Conservation (phyloP, 805 yeast species). For the Schizosaccharomyces lindneri region DNA sequence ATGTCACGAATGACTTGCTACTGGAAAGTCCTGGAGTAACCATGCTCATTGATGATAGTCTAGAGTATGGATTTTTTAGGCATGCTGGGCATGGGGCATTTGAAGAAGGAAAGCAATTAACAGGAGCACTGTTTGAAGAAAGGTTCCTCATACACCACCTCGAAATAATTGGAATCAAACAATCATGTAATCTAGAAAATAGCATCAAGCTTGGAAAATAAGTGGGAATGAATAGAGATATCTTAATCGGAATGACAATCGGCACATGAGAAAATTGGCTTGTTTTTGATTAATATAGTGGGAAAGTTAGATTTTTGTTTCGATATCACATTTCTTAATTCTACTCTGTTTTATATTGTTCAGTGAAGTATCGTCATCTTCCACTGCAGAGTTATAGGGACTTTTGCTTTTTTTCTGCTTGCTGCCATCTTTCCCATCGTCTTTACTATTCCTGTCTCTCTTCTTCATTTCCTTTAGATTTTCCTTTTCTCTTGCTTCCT, state of each 20-base stretch:
- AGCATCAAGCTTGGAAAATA: too few species aligned
- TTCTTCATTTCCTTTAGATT: too few species aligned
- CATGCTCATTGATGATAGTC: background rate
- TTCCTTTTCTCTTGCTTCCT: too few species aligned
- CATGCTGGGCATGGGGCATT: background rate
- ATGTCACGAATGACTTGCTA: background rate
- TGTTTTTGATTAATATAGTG: too few species aligned
- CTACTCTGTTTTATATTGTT: background rate
- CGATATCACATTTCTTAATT: background rate
- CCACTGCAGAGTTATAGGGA: background rate
- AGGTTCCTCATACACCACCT: background rate
- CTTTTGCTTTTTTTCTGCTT: background rate
- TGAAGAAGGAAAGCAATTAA: background rate
- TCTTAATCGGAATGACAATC: too few species aligned
- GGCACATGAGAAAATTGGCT: too few species aligned
- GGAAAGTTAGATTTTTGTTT: too few species aligned
- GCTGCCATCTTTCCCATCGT: background rate
- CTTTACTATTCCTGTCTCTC: too few species aligned
- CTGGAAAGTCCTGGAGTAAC: background rate
- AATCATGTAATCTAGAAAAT: too few species aligned
- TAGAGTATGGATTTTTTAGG: background rate
- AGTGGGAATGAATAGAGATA: too few species aligned
- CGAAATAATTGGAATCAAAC: background rate
- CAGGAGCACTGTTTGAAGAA: background rate
- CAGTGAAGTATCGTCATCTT: background rate